Conservation (phyloP, 441 rosid species). For the Arabidopsis lyrata region DNA sequence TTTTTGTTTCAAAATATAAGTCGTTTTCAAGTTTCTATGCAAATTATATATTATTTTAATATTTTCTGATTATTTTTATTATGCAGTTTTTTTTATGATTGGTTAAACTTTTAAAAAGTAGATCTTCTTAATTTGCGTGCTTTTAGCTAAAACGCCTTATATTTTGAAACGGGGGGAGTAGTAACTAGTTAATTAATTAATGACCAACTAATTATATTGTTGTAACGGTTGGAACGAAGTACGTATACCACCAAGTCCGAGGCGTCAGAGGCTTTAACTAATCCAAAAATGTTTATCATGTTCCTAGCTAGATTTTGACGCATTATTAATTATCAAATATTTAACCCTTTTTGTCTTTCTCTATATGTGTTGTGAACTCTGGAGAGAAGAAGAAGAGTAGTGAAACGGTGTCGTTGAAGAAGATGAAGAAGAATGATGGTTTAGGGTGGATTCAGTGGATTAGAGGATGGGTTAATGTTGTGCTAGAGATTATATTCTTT, state of each 20-base stretch:
- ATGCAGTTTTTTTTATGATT: no score
- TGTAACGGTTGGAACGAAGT: conserved; percentile 26
- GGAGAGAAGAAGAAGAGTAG: conserved; percentile 23
- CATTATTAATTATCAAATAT: conserved; percentile 3
- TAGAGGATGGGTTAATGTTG: conserved; percentile 72
- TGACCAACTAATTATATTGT: not conserved
- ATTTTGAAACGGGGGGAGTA: no score
- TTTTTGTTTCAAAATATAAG: no score
- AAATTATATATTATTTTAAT: no score
- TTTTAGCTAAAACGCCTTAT: no score
- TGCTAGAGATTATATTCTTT: conserved; percentile 70
- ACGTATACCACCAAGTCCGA: conserved; percentile 6
- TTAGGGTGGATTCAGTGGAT: conserved; percentile 91
- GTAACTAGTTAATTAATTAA: no score
- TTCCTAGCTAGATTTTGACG: not conserved
- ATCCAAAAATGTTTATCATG: conserved; percentile 19
- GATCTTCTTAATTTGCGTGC: no score
- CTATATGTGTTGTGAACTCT: conserved; percentile 19
- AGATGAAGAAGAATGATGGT: conserved; percentile 53
- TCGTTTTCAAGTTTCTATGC: no score
- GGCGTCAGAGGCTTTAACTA: conserved; percentile 28
- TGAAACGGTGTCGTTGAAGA: conserved; percentile 20
- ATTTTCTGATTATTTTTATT: no score
- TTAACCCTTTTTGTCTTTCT: conserved; percentile 14
- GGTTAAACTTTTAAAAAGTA: no score